Base-by-base conservation (phyloP, 1,284 basidiomycete species). In the Rhodofomes roseus region DNA sequence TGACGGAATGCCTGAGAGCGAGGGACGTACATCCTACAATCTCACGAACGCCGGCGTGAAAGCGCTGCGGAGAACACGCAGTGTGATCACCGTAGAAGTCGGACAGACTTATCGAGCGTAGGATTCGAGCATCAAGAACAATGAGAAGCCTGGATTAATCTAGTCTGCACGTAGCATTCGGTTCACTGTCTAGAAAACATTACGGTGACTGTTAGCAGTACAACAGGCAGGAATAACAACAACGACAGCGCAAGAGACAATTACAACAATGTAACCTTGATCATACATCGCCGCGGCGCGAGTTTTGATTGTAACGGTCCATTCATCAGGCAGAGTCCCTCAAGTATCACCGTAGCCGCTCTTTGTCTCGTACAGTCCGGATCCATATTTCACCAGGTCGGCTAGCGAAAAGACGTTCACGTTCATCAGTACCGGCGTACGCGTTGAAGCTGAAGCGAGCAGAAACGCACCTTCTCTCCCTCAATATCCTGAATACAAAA, bases 321-420 rank as follows among this genome's bases (percentile, higher is more conserved):
- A 29, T 29, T 16, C 27, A 18, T 29, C 27, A 14, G 9, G 27
- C 4, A 29, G 4, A 27, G 25, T 27, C 23, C 25, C 4, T 29
- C 40, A 20, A 12, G 11, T 5, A 6, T 57, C 60, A 68, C 27
- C 62, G 60, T 3, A 84, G 58, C 36, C 80, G 71, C 62, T 90
- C 87, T 72, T 86, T 86, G 54, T 76, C 74, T n/a, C 80, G 79
- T 43, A 91, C 87, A 20, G 84, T 79, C 54, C 82, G 76, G 54
- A 92, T 82, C 89, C 90, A 92, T 48, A 92, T 87, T 70, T 92
- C 89, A 16, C 88, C 87, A n/a, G 89, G 89, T 22, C 87, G 88
- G 67, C 89, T 91, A 60, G 11, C 60, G 57, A 56, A 59, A 55
- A 43, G 44, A 60, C 43, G 27, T 43, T 18, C 43, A 60, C 43